A percentile compares a stretch with the other conserved stretches of the same genome.
phyloP scores from a whole-genome alignment of 352 stramenopile species.

The Phytophthora crassamura region DNA sequence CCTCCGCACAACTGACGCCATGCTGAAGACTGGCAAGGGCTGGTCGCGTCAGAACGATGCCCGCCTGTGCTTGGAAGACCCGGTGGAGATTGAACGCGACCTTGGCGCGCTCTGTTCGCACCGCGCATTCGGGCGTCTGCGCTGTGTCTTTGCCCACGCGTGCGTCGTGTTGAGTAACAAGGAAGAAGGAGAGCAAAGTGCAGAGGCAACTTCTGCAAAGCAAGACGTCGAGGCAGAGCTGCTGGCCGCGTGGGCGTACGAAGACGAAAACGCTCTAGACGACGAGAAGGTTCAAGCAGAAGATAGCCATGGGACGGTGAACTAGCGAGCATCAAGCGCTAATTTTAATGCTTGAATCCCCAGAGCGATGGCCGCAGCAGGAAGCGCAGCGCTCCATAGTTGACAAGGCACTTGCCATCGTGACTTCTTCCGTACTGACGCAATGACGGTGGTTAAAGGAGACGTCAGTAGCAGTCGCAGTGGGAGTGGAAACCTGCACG shows the following conservation, averaged over 20 bases:
- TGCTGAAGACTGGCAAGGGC: slow-evolving; percentile 54
- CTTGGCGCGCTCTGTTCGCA: slow-evolving; percentile 73
- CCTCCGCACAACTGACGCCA: slow-evolving; percentile 39
- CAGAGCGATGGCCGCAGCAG: background rate
- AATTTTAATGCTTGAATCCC: slow-evolving; percentile 25
- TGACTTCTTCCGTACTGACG: background rate
- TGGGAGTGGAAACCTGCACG: background rate
- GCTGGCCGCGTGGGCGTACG: slow-evolving; percentile 36
- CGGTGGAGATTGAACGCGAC: slow-evolving; percentile 73
- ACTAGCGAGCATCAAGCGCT: slow-evolving; percentile 6
- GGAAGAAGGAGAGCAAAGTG: slow-evolving; percentile 11
- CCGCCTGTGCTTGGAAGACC: slow-evolving; percentile 79
- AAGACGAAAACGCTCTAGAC: slow-evolving; percentile 28
- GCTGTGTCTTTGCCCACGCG: slow-evolving; percentile 58
- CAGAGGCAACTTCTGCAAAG: background rate
- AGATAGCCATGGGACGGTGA: slow-evolving; percentile 24
- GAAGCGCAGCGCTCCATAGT: background rate
- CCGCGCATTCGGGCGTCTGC: slow-evolving; percentile 56
- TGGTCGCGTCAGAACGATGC: slow-evolving; percentile 48
- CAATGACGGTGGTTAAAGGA: slow-evolving; percentile 19
- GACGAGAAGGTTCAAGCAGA: slow-evolving; percentile 3
- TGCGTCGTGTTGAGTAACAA: slow-evolving; percentile 41
- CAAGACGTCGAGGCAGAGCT: slow-evolving; percentile 27
- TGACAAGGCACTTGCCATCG: background rate
- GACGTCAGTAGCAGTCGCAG: background rate